phyloP scores from a whole-genome alignment of 78 protist genomes.

The Dictyostelium intermedium region DNA sequence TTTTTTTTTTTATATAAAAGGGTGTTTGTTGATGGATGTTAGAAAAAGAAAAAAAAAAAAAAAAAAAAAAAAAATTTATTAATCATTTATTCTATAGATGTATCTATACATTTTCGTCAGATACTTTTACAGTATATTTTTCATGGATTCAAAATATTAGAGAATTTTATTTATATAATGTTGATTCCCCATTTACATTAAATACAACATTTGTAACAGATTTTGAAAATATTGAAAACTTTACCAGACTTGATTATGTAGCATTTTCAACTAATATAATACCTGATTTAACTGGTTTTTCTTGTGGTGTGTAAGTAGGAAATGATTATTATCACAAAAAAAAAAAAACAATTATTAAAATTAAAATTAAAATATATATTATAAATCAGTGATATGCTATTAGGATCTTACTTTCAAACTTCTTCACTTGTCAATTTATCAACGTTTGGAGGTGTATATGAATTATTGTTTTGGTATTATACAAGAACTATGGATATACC shows the following conservation, averaged over 20 bases:
- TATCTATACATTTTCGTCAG: not conserved
- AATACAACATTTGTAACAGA: not conserved
- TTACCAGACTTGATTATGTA: not conserved
- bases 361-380: not conserved
- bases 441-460: not conserved
- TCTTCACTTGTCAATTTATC: not conserved
- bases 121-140: not conserved
- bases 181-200: not conserved
- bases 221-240: not conserved
- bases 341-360: not conserved
- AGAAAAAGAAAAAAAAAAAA: not conserved
- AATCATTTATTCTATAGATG: not conserved
- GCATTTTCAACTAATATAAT: not conserved
- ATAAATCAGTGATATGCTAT: not conserved
- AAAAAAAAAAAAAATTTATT: not conserved
- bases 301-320: not conserved
- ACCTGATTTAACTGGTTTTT: not conserved
- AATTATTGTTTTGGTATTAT: not conserved
- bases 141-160: not conserved
- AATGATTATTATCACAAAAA: not conserved
- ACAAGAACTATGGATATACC: not conserved
- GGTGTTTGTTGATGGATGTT: too few relatives aligned
- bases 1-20: too few relatives aligned
- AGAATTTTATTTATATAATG: not conserved
- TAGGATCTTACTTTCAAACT: not conserved